Evolutionary conservation across 2,329 filamentous ascomycete genomes (phyloP), one percentile per base, ranked within the genome.

Genomic region (Talaromyces piceae): DNA sequence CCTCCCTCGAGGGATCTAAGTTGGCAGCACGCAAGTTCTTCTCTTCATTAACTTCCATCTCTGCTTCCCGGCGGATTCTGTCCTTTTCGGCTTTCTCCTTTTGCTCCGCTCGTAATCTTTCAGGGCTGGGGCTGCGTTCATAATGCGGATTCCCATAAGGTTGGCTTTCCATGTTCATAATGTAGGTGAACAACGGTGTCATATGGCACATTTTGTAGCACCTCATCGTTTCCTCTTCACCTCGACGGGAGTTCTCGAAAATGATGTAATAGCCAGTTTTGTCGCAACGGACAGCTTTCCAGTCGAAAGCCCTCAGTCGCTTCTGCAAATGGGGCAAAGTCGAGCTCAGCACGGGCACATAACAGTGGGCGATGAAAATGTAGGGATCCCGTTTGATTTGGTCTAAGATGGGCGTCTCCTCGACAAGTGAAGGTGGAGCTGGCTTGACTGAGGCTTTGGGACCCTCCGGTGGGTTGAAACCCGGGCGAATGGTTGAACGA

Each of bases 271-370:
- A 98, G 0, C 93, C 93, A 0, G 83, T 86, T 53, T 82, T 82
- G 66, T 98, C 93, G 54, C 87, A 82, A 28, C 89, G 81, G 47
- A 98, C 86, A 46, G 90, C 84, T 57, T 88, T 83, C 70, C 91
- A 88, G 53, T 81, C 77, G 65, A 87, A 95, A 47, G 84, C 82
- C 68, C 91, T 93, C 49, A 97, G 75, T 47, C 91, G 81, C 68
- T 91, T 94, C 71, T 89, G 88, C 73, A 98, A 79, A 71, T 98
- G 93, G 3, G 86, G 83, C 51, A 96, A 81, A 1, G 91, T 97
- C 22, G 88, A 86, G 27, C 80, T 78, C 63, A 96, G 81, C 11
- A 95, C 87, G 1, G 93, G 93, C 1, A 98, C 91, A 59, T 86
- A 90, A 54, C 84, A 81, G 58, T 88, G 82, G n/a, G 88, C 79